Conservation (phyloP, 768 basidiomycete genomes). For the Gloeopeniophorella convolvens region DNA sequence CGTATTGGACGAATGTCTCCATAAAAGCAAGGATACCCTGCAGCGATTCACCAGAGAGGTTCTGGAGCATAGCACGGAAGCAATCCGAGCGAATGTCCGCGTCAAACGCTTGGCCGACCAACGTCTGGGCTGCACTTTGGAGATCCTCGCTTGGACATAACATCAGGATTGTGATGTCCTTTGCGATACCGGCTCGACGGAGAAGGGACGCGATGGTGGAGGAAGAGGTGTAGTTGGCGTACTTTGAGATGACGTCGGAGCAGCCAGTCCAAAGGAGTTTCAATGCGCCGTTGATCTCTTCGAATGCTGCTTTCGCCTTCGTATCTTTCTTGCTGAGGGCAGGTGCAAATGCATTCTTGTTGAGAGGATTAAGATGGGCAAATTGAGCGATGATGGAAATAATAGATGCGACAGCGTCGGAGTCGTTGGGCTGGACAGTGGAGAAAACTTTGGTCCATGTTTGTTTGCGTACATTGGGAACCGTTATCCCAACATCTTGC, state of each 20-base stretch:
- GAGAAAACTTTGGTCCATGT: constrained; percentile 69
- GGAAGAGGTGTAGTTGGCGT: constrained; percentile 55
- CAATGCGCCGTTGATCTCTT: constrained; percentile 58
- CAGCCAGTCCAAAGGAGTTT: constrained; percentile 55
- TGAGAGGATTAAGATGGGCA: constrained; percentile 62
- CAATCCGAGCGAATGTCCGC: constrained; percentile 87
- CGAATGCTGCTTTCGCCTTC: constrained; percentile 33
- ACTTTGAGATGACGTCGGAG: constrained; percentile 51
- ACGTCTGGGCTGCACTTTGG: constrained; percentile 65
- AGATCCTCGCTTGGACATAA: constrained; percentile 77
- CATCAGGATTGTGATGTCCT: constrained; percentile 59
- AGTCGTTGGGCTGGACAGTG: constrained; percentile 50
- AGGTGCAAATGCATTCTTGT: constrained; percentile 41
- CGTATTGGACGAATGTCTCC: constrained; percentile 54
- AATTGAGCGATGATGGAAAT: constrained; percentile 51
- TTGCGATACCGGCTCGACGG: constrained; percentile 45
- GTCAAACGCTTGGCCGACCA: constrained; percentile 84
- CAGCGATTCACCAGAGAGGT: constrained; percentile 58
- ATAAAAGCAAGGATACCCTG: constrained; percentile 69
- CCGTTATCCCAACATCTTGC: constrained; percentile 29
- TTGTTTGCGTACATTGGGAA: constrained; percentile 40
- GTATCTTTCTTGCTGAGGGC: constrained; percentile 29
- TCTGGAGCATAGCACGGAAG: constrained; percentile 69
- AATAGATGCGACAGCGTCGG: constrained; percentile 50
- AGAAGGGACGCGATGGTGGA: constrained; percentile 50